Evolutionary conservation across 805 yeast genomes (phyloP).

Genomic region (Starmera pachycereana): DNA sequence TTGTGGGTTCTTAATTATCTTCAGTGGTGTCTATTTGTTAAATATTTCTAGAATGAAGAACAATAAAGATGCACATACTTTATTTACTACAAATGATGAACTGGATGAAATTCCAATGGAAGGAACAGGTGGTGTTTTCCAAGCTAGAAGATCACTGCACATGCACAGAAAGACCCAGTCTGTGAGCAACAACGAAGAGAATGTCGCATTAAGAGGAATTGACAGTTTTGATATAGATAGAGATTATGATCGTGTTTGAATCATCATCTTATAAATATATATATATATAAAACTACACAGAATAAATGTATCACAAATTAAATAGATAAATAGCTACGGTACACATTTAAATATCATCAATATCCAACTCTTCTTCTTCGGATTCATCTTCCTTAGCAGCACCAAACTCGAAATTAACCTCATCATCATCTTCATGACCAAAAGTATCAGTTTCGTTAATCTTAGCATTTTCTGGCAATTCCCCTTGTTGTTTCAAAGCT

Average conservation of each 20-base stretch:
- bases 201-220: conserved; percentile 46
- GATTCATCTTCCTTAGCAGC: conserved; percentile 76
- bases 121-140: conserved; percentile 69
- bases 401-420: conserved; percentile 96
- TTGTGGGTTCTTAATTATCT: conserved; percentile 79
- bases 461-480: conserved; percentile 93
- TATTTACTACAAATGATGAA: conserved; percentile 38
- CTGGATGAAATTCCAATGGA: conserved; percentile 72
- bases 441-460: conserved; percentile 96
- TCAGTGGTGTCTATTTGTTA: conserved; percentile 76
- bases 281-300: conserved; percentile 5
- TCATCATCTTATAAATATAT: too few relatives aligned
- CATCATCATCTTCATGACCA: conserved; percentile 95
- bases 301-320: conserved; percentile 15
- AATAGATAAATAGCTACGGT: conserved; percentile 2
- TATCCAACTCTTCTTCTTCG: conserved; percentile 64
- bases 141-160: conserved; percentile 71
- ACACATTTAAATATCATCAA: conserved; percentile 71
- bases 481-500: conserved; percentile 90
- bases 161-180: conserved; percentile 30
- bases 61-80: conserved; percentile 30
- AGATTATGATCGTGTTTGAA: conserved; percentile 24
- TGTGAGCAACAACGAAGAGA: conserved; percentile 28
- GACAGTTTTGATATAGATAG: conserved; percentile 45
- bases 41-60: conserved; percentile 65